phyloP scores from a whole-genome alignment of 2,329 filamentous ascomycete genomes.

The Ilyonectria sp. region DNA sequence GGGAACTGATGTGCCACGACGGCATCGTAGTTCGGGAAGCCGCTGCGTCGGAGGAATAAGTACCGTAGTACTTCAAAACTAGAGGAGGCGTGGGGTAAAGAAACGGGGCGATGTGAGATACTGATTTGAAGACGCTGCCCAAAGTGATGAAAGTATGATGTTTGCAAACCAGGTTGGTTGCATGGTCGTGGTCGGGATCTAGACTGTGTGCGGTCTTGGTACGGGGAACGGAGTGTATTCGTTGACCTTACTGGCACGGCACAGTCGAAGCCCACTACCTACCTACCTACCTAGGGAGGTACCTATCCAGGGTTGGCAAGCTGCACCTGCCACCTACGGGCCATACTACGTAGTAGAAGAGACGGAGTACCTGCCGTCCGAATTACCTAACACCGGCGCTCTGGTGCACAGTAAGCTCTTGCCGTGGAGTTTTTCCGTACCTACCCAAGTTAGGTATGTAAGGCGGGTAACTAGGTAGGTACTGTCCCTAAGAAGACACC shows the following conservation, averaged over 20 bases:
- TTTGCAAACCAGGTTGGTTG: neutral
- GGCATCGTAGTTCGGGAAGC: slow-evolving; percentile 3
- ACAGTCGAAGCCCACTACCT: neutral
- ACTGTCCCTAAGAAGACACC: neutral
- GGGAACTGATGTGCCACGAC: slow-evolving; percentile 14
- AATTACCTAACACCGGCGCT: neutral
- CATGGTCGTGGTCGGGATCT: neutral
- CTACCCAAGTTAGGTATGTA: neutral
- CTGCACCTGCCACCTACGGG: neutral
- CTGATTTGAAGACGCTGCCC: neutral
- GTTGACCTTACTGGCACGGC: slow-evolving; percentile 2
- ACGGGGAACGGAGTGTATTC: neutral
- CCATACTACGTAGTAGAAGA: neutral
- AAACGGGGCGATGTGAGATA: neutral
- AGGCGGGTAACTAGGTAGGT: neutral
- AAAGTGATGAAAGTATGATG: slow-evolving; percentile 2
- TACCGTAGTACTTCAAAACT: neutral
- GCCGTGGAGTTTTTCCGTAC: neutral
- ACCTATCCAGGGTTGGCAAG: neutral
- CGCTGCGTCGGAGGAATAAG: slow-evolving; percentile 2
- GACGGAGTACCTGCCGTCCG: neutral
- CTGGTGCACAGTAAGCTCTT: neutral
- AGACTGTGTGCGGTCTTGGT: neutral
- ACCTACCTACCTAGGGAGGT: too few relatives aligned
- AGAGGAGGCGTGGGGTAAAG: neutral